These are phyloP conservation scores for Septoria linicola DNA, from an alignment of 2,329 filamentous ascomycete genomes.

Conservation along the genomic window DNA sequence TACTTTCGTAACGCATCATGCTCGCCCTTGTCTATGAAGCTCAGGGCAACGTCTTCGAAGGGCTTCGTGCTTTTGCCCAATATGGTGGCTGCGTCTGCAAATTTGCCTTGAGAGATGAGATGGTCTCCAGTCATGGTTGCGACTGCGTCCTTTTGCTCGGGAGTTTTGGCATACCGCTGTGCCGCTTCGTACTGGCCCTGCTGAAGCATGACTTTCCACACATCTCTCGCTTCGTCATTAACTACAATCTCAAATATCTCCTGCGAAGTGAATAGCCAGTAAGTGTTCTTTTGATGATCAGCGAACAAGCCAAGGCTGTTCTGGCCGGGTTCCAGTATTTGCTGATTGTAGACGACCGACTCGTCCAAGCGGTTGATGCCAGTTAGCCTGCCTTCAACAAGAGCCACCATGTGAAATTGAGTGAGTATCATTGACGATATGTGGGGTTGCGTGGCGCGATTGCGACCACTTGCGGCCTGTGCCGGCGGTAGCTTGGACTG, in stretches of 20 bases:
- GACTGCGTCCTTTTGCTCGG: constrained; percentile 82
- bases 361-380: constrained; percentile 86
- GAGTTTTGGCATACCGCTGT: constrained; percentile 76
- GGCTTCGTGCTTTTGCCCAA: constrained; percentile 96
- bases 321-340: constrained; percentile 76
- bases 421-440: constrained; percentile 81
- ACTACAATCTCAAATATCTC: constrained; percentile 94
- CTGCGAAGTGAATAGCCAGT: constrained; percentile 88
- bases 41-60: constrained; percentile 91
- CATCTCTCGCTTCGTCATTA: constrained; percentile 83
- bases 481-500: constrained; percentile 69
- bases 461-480: constrained; percentile 63
- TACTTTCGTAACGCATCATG: constrained; percentile 90
- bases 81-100: constrained; percentile 78
- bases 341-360: constrained; percentile 81
- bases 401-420: constrained; percentile 85
- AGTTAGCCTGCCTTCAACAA: constrained; percentile 79
- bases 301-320: constrained; percentile 79
- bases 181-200: constrained; percentile 86
- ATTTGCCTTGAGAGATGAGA: constrained; percentile 77
- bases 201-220: constrained; percentile 91
- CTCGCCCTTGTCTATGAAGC: constrained; percentile 85
- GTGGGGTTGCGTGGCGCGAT: constrained; percentile 65
- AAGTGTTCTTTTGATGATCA: constrained; percentile 92
- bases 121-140: constrained; percentile 90